Conservation (phyloP, 805 yeast species). For the Candida ipomoeae region DNA sequence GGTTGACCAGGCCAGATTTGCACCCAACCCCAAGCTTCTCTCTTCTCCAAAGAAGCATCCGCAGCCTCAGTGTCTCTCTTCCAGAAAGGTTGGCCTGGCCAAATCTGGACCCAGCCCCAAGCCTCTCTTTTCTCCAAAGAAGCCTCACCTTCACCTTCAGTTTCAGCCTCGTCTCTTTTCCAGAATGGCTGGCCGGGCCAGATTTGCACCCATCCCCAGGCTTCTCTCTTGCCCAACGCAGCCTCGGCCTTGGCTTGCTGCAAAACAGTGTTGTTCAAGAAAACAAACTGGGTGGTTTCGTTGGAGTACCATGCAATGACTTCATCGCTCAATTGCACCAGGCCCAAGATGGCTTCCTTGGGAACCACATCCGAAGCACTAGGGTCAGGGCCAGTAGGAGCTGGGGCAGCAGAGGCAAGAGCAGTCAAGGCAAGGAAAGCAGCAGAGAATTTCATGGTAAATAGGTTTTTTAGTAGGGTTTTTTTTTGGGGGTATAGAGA, state of each 20-base stretch:
- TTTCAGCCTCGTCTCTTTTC: constrained; percentile 10
- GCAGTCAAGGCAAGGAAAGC: constrained; percentile 15
- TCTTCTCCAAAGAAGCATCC: constrained; percentile 5
- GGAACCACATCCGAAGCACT: constrained; percentile 6
- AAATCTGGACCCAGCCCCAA: background rate
- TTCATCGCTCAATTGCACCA: constrained; percentile 11
- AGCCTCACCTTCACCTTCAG: constrained; percentile 3
- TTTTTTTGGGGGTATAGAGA: background rate
- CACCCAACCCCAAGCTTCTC: constrained; percentile 9
- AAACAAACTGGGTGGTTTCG: constrained; percentile 10
- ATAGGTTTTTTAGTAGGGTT: too few species aligned
- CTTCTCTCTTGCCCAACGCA: constrained; percentile 16
- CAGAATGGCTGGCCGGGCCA: constrained; percentile 13
- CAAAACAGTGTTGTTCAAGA: constrained; percentile 17
- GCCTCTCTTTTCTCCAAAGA: background rate
- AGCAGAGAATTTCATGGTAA: constrained; percentile 14
- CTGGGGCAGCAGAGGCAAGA: constrained; percentile 4
- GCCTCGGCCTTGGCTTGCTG: constrained; percentile 12
- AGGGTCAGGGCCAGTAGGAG: background rate
- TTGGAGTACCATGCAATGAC: constrained; percentile 11
- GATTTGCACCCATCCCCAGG: constrained; percentile 12
- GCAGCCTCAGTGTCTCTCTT: constrained; percentile 15
- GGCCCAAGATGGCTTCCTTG: constrained; percentile 13
- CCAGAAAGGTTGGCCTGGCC: constrained; percentile 8
- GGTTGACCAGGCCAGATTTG: constrained; percentile 11